phyloP scores from a whole-genome alignment of 768 basidiomycete species.

The Mycena crocata region DNA sequence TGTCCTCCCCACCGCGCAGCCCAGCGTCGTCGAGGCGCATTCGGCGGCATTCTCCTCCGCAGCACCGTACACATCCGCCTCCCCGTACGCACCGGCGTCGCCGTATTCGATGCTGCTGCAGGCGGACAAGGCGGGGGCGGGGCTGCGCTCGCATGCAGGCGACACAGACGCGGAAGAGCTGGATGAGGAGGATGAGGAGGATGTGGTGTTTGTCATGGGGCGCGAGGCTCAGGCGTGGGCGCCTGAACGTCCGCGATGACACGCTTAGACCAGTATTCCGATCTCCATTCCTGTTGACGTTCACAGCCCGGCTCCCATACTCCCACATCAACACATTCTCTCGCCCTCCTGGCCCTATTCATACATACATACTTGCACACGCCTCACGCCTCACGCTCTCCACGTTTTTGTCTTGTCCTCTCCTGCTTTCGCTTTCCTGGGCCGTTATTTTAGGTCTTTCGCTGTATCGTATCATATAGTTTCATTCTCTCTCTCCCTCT shows the following conservation, averaged over 20 bases:
- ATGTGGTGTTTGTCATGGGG: slow-evolving; percentile 36
- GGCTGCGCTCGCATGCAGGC: too few species aligned
- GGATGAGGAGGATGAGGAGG: slow-evolving; percentile 34
- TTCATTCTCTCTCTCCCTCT: neutral
- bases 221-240: slow-evolving; percentile 34
- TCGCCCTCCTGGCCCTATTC: neutral
- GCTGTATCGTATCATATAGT: neutral
- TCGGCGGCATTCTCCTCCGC: too few species aligned
- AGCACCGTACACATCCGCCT: too few species aligned
- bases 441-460: slow-evolving; percentile 7
- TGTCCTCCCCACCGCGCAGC: slow-evolving; percentile 28
- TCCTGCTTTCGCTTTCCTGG: neutral
- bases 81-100: too few species aligned
- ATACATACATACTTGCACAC: slow-evolving; percentile 11
- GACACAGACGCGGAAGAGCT: slow-evolving; percentile 24
- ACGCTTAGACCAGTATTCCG: slow-evolving; percentile 3
- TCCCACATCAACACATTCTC: neutral
- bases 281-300: neutral
- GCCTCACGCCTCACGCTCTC: slow-evolving; percentile 27
- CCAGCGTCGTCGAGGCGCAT: slow-evolving; percentile 29
- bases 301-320: too few species aligned
- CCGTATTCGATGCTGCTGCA: slow-evolving; percentile 29
- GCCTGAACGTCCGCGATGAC: slow-evolving; percentile 30
- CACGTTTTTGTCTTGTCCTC: slow-evolving; percentile 9
- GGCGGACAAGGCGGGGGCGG: slow-evolving; percentile 22